Evolutionary conservation across 208 protist species (phyloP), one percentile per base, ranked within the genome.

Genomic region (Leishmania amazonensis): DNA sequence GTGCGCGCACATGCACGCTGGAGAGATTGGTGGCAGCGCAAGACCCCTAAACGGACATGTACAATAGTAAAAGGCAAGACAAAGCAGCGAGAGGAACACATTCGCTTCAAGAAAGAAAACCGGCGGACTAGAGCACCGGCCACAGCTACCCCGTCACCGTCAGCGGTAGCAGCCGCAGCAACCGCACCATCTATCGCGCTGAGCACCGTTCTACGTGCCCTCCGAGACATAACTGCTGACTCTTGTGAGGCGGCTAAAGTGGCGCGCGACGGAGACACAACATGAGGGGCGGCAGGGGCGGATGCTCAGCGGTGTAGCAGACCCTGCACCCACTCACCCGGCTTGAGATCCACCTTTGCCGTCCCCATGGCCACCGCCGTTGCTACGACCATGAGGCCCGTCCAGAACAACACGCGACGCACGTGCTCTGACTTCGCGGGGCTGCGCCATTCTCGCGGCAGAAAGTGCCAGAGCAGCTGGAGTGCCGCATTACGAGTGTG

Each of bases 391-490:
- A 92, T 51, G 54, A 89, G 49, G 40, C 81, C 62, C 38, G 85
- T 78, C 81, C 77, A 85, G n/a, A 88, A 75, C 17, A 80, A 45
- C 57, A 85, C 42, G 75, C 75, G 78, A 28, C 75, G 85, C 45
- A 88, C 58, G 35, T 67, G 40, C 65, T 68, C 64, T 58, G 65
- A 75, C 82, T 85, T 85, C n/a, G 87, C 87, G 8, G 91, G 90
- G 74, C 81, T 91, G 80, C 93, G 91, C 91, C 93, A 96, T 83
- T 96, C 91, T 38, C 93, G 89, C 38, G 90, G 92, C 40, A 96
- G 86, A 7, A 90, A 80, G 51, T 79, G 75, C 90, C 91, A 94
- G 47, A 96, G 78, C 78, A 94, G 78, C 58, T 87, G 90, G 78
- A 96, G 88, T 40, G 91, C 93, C 53, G 90, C 90, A 75, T 95